These are phyloP conservation scores for Hygrophila difformis DNA, from an alignment of 257 asterid species.

Conservation along the genomic window DNA sequence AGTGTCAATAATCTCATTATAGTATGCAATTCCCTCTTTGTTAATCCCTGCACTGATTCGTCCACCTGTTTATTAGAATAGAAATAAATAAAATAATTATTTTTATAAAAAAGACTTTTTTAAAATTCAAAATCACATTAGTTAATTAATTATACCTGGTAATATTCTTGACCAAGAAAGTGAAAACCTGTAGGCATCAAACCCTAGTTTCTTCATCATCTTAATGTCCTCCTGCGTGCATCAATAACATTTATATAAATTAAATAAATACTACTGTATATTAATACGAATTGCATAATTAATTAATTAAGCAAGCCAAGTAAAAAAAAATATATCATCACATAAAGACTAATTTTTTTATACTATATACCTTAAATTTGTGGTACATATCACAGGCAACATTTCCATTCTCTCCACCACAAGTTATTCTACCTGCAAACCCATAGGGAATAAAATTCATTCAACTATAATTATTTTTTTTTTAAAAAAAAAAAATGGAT, in stretches of 20 bases:
- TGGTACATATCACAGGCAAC: constrained; percentile 19
- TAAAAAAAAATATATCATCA: too few relatives aligned
- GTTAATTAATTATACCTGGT: constrained; percentile 4
- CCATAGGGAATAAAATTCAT: not conserved
- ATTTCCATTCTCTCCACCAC: constrained; percentile 19
- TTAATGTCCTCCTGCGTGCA: constrained; percentile 26
- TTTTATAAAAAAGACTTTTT: not conserved
- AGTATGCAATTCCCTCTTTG: constrained; percentile 20
- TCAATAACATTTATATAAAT: not conserved
- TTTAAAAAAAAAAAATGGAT: not conserved
- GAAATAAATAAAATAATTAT: not conserved
- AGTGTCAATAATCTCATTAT: constrained; percentile 19
- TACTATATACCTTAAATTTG: constrained; percentile 20
- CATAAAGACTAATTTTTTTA: too few relatives aligned
- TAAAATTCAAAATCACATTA: not conserved
- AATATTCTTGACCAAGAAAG: constrained; percentile 23
- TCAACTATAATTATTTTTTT: not conserved
- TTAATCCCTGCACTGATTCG: constrained; percentile 7
- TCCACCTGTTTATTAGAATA: constrained; percentile 13
- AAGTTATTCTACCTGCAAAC: constrained; percentile 14
- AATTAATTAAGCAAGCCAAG: not conserved
- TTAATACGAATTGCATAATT: not conserved
- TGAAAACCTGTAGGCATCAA: constrained; percentile 19
- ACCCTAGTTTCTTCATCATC: constrained; percentile 25
- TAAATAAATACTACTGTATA: too few relatives aligned